Evolutionary conservation across 192 early-diverging fungal species (phyloP).

Genomic region (Coemansia sp.): DNA sequence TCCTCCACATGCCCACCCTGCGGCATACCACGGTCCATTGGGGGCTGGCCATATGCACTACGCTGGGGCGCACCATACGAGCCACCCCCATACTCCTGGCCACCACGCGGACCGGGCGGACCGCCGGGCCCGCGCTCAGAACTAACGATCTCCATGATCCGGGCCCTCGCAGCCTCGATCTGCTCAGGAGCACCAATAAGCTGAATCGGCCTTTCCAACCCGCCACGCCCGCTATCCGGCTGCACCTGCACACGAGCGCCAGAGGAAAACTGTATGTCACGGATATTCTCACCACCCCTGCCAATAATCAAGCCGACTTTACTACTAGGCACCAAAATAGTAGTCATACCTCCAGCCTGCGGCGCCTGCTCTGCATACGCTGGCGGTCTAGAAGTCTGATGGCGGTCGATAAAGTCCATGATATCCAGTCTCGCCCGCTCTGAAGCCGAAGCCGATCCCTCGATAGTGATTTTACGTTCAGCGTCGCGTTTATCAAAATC

Average conservation of each 20-base stretch:
- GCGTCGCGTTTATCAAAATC: constrained; percentile 26
- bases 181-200: constrained; percentile 72
- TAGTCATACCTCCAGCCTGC: constrained; percentile 25
- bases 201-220: constrained; percentile 60
- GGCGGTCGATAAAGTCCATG: constrained; percentile 36
- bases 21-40: neutral
- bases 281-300: constrained; percentile 75
- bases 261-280: constrained; percentile 66
- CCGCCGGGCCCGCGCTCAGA: constrained; percentile 12
- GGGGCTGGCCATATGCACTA: neutral
- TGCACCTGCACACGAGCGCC: constrained; percentile 73
- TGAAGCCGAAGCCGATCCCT: constrained; percentile 20
- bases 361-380: constrained; percentile 14
- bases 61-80: neutral
- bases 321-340: constrained; percentile 62
- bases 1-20: constrained; percentile 29
- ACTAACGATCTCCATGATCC: constrained; percentile 77
- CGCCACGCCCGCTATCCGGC: constrained; percentile 54
- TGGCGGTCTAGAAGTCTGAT: constrained; percentile 26
- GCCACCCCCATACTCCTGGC: constrained; percentile 1
- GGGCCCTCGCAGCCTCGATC: constrained; percentile 66
- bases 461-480: constrained; percentile 44
- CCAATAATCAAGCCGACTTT: constrained; percentile 88
- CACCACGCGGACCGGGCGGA: neutral
- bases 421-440: constrained; percentile 40